Evolutionary conservation across 78 protist genomes (phyloP), one percentile per base, ranked within the genome.

Genomic region (Corallochytrium limacisporum): DNA sequence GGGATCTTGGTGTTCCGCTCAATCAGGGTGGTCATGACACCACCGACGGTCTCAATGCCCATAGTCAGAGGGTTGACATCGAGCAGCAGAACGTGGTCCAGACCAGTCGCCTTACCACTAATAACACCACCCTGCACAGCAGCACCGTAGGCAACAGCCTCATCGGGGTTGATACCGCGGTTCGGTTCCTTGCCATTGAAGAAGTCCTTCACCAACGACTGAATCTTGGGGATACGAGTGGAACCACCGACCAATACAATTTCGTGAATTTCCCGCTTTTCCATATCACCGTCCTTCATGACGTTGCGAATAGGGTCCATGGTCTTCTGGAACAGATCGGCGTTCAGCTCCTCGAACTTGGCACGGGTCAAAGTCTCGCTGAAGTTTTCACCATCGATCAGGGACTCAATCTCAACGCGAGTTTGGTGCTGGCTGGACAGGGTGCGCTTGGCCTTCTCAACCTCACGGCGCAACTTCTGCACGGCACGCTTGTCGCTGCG

Each of bases 71-170:
- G 96, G 35, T 85, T 82, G 53, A 91, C 88, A 55, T 94, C 97
- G 57, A 92, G 74, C 24, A 91, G 79, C 16, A 90, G 68, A 15
- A 81, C 15, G 51, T 80, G 83, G 61, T 75, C 56, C 62, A 70
- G 59, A 50, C 69, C 93, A 13, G 43, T 50, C 40, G 10, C 20
- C 42, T 31, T 16, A 18, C 89, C 94, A 0, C 86, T 26, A 20
- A 95, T 79, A 33, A 92, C 77, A n/a, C 90, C 96, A n/a, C 92
- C 99, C 81, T 97, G 99, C 7, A 94, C 92, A 39, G 99, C 99
- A 0, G 99, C 99, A 31, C 98, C 94, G 56, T 75, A 84, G 40
- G 99, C 99, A 0, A 96, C 98, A 36, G 99, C 99, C 82, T 95
- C 99, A 55, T 98, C 98, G 72, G 99, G 99, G 85, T 94, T 89